Evolutionary conservation across 129 eudicot genomes (phyloP), one percentile per base, ranked within the genome.

Genomic region (Chrysanthemum seticuspe): DNA sequence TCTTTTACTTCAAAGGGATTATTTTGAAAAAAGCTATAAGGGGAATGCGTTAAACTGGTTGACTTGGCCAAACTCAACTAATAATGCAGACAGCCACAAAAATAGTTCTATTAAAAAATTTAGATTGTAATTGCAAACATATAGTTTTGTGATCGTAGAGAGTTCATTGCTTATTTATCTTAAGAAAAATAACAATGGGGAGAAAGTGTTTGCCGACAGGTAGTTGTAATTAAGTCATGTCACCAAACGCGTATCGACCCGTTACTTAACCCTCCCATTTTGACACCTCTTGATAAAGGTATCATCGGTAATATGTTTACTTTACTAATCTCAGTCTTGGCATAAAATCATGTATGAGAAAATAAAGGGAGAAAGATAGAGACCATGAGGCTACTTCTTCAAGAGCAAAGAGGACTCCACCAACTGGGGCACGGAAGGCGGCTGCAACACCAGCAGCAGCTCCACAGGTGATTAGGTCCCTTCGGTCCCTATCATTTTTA

Each of bases 371-470:
- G 69, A 78, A 66, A 23, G 75, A 79, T 76, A 74, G 83, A 45
- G 53, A 94, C 97, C 98, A 94, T 57, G 98, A 87, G 67, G 98
- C 96, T 50, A 86, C 98, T 81, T 94, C 98, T 82, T 94, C 98
- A 66, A 94, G 97, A 29, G 98, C 97, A 74, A 94, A 94, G 70
- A 90, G 98, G 68, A 94, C 98, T 10, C 98, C 98, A 51, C 98
- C 98, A 75, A 94, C 97, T 18, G 98, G 98, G 70, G 98, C 96
- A 48, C 98, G 97, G 49, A 94, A 94, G 48, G 98, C 98, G 18
- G 97, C 98, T 16, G 98, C 98, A 56, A 94, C 98, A 73, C 98
- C 98, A 54, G 97, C 98, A 55, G 97, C 97, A 58, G 98, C 93
- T 55, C 97, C 98, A 78, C 98, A 94, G 49, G 98, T 94, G 80